A percentile compares a stretch with the other conserved stretches of the same genome.
These are phyloP conservation scores for Morella rubra DNA, from an alignment of 306 rosid species.

Conservation along the genomic window DNA sequence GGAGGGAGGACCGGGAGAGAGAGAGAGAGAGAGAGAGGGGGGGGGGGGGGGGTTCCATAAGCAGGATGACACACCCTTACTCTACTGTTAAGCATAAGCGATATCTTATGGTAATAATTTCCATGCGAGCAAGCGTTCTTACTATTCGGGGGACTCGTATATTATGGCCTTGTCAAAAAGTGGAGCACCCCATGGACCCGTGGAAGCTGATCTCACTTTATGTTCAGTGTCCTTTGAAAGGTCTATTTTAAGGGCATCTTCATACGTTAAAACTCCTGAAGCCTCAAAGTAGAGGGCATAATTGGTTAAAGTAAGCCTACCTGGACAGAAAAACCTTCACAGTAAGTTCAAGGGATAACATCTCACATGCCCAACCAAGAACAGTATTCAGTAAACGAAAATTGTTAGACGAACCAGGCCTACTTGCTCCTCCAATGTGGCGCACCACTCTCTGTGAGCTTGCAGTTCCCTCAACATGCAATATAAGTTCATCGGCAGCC, in stretches of 20 bases:
- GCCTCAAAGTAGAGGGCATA: conserved; percentile 93
- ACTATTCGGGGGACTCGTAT: conserved; percentile 65
- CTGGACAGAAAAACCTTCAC: conserved; percentile 39
- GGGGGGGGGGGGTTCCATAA: not conserved
- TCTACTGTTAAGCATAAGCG: conserved; percentile 5
- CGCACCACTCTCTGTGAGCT: conserved; percentile 80
- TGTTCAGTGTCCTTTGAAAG: conserved; percentile 53
- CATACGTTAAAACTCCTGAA: conserved; percentile 65
- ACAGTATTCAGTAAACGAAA: not conserved
- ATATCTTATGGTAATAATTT: conserved; percentile 5
- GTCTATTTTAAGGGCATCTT: conserved; percentile 79
- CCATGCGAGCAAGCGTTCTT: conserved; percentile 32
- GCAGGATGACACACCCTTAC: not conserved
- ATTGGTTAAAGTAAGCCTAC: conserved; percentile 89
- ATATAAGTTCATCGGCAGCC: conserved; percentile 70
- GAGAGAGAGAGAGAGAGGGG: no score
- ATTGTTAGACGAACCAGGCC: conserved; percentile 68
- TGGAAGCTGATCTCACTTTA: conserved; percentile 60
- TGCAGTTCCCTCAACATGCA: conserved; percentile 94
- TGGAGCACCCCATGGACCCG: conserved; percentile 99
- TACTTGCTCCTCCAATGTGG: conserved; percentile 81
- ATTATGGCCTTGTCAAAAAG: conserved; percentile 85
- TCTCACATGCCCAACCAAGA: not conserved
- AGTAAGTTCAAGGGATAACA: conserved; percentile 2
- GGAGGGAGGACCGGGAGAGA: no score